Percentiles rank a stretch among this genome's conserved stretches.
Conservation (phyloP, 768 basidiomycete species). For the Psilocybe sp. region DNA sequence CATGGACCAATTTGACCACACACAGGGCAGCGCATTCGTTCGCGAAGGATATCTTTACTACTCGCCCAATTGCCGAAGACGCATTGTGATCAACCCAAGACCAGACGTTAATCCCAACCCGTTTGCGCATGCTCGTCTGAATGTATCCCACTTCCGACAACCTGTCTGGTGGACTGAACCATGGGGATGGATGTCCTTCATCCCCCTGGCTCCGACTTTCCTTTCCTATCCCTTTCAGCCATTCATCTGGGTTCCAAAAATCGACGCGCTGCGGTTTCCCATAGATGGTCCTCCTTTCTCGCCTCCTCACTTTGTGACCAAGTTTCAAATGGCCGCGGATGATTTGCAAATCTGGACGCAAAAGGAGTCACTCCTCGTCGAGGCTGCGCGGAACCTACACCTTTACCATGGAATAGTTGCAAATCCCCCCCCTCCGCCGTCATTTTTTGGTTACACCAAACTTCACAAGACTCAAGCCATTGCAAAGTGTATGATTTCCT, state of each 20-base stretch:
- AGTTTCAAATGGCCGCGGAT: constrained; percentile 3
- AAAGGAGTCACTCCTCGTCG: background rate
- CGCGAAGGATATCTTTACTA: constrained; percentile 4
- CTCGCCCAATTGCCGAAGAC: constrained; percentile 4
- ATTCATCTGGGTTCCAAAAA: background rate
- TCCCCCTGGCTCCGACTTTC: constrained; percentile 6
- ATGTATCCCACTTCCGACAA: background rate
- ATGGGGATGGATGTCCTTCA: constrained; percentile 10
- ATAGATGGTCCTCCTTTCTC: background rate
- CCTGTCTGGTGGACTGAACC: constrained; percentile 6
- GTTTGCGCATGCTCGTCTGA: no score
- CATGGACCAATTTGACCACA: background rate
- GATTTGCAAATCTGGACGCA: background rate
- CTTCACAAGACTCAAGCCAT: background rate
- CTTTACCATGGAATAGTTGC: background rate
- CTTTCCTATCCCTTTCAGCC: constrained; percentile 5
- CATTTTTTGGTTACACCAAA: background rate
- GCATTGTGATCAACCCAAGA: background rate
- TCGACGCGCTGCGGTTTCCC: background rate
- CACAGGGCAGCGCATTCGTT: background rate
- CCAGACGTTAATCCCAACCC: no score
- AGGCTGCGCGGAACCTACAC: background rate
- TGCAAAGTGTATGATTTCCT: background rate
- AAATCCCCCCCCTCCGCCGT: background rate
- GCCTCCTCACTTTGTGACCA: constrained; percentile 1